Evolutionary conservation across 495 filamentous ascomycete species (phyloP).

Genomic region (Oleoguttula mirabilis): DNA sequence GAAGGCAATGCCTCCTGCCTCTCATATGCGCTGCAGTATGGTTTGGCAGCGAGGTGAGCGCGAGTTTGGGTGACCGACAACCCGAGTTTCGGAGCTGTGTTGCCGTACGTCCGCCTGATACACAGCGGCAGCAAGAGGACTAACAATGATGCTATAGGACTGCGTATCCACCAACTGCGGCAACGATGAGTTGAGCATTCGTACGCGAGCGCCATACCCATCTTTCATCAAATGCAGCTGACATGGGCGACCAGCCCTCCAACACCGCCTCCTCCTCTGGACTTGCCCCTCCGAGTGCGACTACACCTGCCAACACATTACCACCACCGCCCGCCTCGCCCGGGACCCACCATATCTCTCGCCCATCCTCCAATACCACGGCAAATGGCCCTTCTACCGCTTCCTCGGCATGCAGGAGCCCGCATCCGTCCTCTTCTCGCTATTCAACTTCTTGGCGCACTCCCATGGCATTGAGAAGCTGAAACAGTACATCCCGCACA

Average conservation of each 20-base stretch:
- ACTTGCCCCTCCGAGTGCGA: conserved; percentile 87
- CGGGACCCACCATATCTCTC: conserved; percentile 49
- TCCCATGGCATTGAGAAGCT: conserved; percentile 61
- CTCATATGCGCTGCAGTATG: conserved; percentile 20
- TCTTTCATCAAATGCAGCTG: neutral
- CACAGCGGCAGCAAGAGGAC: neutral
- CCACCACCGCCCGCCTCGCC: conserved; percentile 60
- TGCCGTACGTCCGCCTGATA: conserved; percentile 41
- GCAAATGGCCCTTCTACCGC: conserved; percentile 97
- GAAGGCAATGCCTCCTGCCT: conserved; percentile 5
- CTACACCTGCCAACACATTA: conserved; percentile 93
- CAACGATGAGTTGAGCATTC: conserved; percentile 35
- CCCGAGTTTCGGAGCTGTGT: conserved; percentile 87
- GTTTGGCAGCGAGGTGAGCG: conserved; percentile 40
- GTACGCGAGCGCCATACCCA: conserved; percentile 32
- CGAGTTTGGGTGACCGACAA: conserved; percentile 74
- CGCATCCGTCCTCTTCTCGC: conserved; percentile 81
- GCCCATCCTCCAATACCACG: conserved; percentile 83
- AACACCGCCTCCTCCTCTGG: conserved; percentile 63
- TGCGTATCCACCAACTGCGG: conserved; percentile 74
- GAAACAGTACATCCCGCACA: conserved; percentile 51
- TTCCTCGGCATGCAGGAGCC: conserved; percentile 90
- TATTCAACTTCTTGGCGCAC: conserved; percentile 84
- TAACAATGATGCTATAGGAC: conserved; percentile 43
- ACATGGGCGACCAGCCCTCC: conserved; percentile 38